phyloP scores from a whole-genome alignment of 257 asterid genomes.

The Solanum piurae region DNA sequence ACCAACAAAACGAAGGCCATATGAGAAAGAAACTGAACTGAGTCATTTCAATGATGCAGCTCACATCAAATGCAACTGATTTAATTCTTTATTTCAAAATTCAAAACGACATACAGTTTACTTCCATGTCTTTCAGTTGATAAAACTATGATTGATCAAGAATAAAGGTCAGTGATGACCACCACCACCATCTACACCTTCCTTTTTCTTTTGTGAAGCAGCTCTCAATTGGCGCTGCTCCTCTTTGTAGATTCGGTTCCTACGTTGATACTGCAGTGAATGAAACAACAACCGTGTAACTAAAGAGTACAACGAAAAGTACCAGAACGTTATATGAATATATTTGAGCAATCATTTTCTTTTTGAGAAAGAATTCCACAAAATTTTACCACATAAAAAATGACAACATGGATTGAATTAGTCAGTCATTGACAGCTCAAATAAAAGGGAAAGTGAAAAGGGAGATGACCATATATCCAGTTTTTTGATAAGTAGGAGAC shows the following conservation, averaged over 20 bases:
- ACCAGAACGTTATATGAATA: neutral
- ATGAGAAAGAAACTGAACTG: neutral
- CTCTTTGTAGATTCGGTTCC: constrained; percentile 94
- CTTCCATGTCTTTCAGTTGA: neutral
- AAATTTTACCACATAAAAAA: neutral
- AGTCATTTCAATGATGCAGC: constrained; percentile 5
- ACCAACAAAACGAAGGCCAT: neutral
- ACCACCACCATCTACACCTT: constrained; percentile 38
- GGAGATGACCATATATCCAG: neutral
- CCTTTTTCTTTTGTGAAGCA: constrained; percentile 58
- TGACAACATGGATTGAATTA: neutral
- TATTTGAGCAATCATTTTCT: neutral
- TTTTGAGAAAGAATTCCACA: neutral
- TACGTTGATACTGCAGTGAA: constrained; percentile 64
- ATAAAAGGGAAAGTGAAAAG: neutral
- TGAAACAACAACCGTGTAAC: neutral
- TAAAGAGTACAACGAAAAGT: neutral
- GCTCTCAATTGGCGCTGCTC: constrained; percentile 95
- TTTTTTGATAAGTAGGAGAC: neutral
- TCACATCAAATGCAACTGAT: constrained; percentile 9
- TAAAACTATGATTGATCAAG: neutral
- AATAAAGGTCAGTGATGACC: constrained; percentile 42
- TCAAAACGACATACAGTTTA: constrained; percentile 8
- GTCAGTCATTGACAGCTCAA: neutral
- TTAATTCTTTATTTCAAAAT: constrained; percentile 25